Evolutionary conservation across 73 alveolate species (phyloP).

Genomic region (Stentor coeruleus): DNA sequence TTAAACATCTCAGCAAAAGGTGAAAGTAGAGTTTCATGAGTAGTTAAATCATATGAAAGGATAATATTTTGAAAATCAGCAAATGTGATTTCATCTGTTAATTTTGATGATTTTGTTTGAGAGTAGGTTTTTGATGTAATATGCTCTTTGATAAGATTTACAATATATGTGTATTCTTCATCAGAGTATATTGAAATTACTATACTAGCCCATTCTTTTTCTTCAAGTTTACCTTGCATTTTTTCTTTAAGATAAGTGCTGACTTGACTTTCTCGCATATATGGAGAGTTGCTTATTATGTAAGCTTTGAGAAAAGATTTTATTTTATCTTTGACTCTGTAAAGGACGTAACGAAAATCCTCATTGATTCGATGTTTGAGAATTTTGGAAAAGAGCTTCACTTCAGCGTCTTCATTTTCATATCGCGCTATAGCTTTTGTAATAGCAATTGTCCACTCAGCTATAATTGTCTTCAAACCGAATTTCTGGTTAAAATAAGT

Average conservation of each 20-base stretch:
- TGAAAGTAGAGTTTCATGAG: slow-evolving; percentile 84
- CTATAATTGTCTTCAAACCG: slow-evolving; percentile 83
- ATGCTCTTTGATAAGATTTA: not conserved
- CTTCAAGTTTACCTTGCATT: slow-evolving; percentile 76
- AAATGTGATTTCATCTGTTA: slow-evolving; percentile 42
- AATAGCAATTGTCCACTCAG: slow-evolving; percentile 82
- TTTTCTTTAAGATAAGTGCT: slow-evolving; percentile 58
- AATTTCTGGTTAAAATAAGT: slow-evolving; percentile 74
- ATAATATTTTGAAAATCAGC: slow-evolving; percentile 71
- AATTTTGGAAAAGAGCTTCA: slow-evolving; percentile 74
- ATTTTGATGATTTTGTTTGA: not conserved
- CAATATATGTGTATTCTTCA: slow-evolving; percentile 68
- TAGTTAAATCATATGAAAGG: slow-evolving; percentile 85
- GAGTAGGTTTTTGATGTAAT: slow-evolving; percentile 35
- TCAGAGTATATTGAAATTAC: slow-evolving; percentile 91
- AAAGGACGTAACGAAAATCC: slow-evolving; percentile 63
- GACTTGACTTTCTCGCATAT: slow-evolving; percentile 81
- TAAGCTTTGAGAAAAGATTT: slow-evolving; percentile 51
- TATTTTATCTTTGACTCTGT: slow-evolving; percentile 55
- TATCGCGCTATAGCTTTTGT: slow-evolving; percentile 71
- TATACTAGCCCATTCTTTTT: slow-evolving; percentile 90
- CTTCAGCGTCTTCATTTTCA: slow-evolving; percentile 67
- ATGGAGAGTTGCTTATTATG: slow-evolving; percentile 71
- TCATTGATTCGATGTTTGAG: slow-evolving; percentile 84
- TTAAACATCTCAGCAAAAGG: slow-evolving; percentile 76